Evolutionary conservation across 345 rosid genomes (phyloP), one percentile per base, ranked within the genome.

Genomic region (Eucalyptus sp.): DNA sequence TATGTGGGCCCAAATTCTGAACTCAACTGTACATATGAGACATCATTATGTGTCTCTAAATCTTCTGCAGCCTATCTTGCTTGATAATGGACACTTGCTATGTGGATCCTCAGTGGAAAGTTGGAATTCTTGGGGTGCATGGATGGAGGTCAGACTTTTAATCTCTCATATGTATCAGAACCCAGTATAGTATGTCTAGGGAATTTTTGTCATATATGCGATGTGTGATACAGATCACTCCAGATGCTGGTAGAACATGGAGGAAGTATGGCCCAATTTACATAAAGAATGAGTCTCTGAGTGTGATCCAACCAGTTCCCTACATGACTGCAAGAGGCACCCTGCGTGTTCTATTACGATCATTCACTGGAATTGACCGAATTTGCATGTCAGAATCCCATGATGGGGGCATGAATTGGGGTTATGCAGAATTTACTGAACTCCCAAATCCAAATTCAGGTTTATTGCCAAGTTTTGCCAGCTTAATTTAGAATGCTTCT

Each of bases 361-460:
- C 98, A 24, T 96, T 96, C 89, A 85, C 90, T 8, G 97, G 95
- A 88, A 94, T 98, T 80, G 94, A 86, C 88, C 95, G 88, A 92
- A 92, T 96, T 89, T 98, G 97, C 91, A 95, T 95, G 90, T 95
- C 99, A 31, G 97, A 97, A 88, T 97, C 98, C 81, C 62, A 8
- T 80, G 97, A 96, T 88, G 96, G 95, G 29, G 98, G 99, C 85
- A 81, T 90, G 89, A 96, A 91, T 88, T 96, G 98, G 99, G 92
- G 94, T 90, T 94, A 90, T 86, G 99, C 99, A 88, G 88, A 86
- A 79, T 95, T 95, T 64, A 96, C 95, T 22, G 93, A 93, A 90
- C 95, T 97, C 89, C 96, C 97, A 62, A 97, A 97, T 90, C 99
- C 99, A 66, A 97, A 97, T 89, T 97, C 99, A 94, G 99, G 99